Evolutionary conservation across 2,329 filamentous ascomycete genomes (phyloP).

Genomic region (Ophiosphaerella herpotricha): DNA sequence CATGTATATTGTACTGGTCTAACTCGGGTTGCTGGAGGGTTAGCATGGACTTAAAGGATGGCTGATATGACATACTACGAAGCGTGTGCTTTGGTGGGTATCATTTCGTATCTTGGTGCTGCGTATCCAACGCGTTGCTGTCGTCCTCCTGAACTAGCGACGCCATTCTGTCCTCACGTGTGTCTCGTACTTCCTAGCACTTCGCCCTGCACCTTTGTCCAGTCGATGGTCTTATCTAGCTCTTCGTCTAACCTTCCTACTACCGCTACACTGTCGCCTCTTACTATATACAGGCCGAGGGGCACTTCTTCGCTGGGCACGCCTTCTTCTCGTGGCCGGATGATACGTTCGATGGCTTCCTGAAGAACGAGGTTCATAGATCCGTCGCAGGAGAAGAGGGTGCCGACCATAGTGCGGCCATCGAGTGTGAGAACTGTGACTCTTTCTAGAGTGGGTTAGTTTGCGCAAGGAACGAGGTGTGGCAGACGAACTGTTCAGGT

Average conservation of each 20-base stretch:
- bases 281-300: slow-evolving; percentile 86
- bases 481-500: slow-evolving; percentile 47
- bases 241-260: slow-evolving; percentile 89
- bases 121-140: background rate
- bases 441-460: slow-evolving; percentile 66
- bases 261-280: slow-evolving; percentile 91
- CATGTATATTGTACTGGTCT: background rate
- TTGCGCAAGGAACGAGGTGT: background rate
- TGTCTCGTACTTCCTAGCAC: slow-evolving; percentile 87
- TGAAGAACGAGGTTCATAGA: slow-evolving; percentile 89
- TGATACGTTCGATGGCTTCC: slow-evolving; percentile 85
- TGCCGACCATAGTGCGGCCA: slow-evolving; percentile 78
- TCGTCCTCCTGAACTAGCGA: background rate
- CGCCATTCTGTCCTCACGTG: slow-evolving; percentile 19
- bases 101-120: slow-evolving; percentile 8
- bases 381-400: slow-evolving; percentile 83
- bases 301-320: slow-evolving; percentile 80
- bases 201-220: slow-evolving; percentile 84
- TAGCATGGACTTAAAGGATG: slow-evolving; percentile 7
- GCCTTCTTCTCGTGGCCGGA: slow-evolving; percentile 80
- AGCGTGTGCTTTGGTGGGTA: slow-evolving; percentile 21
- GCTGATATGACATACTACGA: slow-evolving; percentile 17
- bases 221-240: slow-evolving; percentile 88
- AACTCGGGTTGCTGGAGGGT: slow-evolving; percentile 1
- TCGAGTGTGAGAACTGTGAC: slow-evolving; percentile 91